These are phyloP conservation scores for Aureobasidium sp. DNA, from an alignment of 2,329 filamentous ascomycete genomes.

Conservation along the genomic window DNA sequence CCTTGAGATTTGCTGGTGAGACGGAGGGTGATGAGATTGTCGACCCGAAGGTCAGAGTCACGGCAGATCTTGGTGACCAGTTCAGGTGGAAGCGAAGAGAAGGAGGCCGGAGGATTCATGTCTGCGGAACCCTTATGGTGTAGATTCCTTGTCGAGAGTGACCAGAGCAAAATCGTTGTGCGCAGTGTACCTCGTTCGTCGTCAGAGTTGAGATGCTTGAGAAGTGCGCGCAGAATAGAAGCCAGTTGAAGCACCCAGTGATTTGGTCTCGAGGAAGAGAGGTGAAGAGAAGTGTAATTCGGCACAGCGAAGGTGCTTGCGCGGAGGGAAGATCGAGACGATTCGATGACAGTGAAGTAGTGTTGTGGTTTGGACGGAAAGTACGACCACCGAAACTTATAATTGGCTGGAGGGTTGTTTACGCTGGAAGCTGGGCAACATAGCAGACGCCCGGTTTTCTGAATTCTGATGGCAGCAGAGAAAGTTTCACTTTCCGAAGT, in stretches of 20 bases:
- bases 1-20: not conserved
- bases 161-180: not conserved
- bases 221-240: not conserved
- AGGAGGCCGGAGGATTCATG: not conserved
- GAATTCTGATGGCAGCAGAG: too few relatives aligned
- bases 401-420: too few relatives aligned
- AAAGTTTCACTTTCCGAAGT: too few relatives aligned
- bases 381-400: too few relatives aligned
- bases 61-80: not conserved
- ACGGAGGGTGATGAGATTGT: not conserved
- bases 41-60: not conserved
- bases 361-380: not conserved
- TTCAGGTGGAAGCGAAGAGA: not conserved
- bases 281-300: not conserved
- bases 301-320: not conserved
- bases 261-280: not conserved
- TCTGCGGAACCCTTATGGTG: not conserved
- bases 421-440: too few relatives aligned
- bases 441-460: too few relatives aligned
- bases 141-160: not conserved
- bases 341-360: not conserved
- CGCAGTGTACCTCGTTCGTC: not conserved
- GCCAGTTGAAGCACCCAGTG: not conserved
- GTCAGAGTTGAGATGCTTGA: not conserved
- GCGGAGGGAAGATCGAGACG: not conserved